Conservation (phyloP, 1,284 basidiomycete species). For the Cystobasidium pallidum region DNA sequence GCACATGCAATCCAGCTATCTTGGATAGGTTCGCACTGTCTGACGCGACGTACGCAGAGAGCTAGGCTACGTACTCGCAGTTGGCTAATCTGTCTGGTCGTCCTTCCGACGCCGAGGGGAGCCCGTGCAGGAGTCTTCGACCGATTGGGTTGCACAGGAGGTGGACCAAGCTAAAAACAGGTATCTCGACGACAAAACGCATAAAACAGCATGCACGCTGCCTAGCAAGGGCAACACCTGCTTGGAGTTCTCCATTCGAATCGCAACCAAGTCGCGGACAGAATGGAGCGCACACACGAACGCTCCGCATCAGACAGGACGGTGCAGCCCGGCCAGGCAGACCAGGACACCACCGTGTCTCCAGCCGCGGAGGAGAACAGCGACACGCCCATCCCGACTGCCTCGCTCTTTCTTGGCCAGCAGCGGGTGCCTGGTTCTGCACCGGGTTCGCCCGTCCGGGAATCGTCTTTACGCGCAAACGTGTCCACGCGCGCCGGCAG, state of each 20-base stretch:
- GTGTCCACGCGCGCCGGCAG: background rate
- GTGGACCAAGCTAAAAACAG: background rate
- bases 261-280: background rate
- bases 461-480: background rate
- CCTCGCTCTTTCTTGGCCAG: slow-evolving; percentile 17
- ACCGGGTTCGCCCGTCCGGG: background rate
- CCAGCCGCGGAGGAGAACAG: background rate
- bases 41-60: too few relatives aligned
- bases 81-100: too few relatives aligned
- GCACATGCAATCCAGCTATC: too few relatives aligned
- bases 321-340: slow-evolving; percentile 9
- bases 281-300: slow-evolving; percentile 14
- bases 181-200: background rate
- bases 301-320: slow-evolving; percentile 30
- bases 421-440: background rate
- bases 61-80: too few relatives aligned
- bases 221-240: background rate
- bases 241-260: too few relatives aligned
- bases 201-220: background rate
- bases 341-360: background rate
- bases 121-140: background rate
- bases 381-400: slow-evolving; percentile 37
- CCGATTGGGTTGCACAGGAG: background rate
- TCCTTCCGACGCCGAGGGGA: too few relatives aligned
- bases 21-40: too few relatives aligned